Evolutionary conservation across 2,329 filamentous ascomycete species (phyloP).

Genomic region (Pseudogymnoascus sp.): DNA sequence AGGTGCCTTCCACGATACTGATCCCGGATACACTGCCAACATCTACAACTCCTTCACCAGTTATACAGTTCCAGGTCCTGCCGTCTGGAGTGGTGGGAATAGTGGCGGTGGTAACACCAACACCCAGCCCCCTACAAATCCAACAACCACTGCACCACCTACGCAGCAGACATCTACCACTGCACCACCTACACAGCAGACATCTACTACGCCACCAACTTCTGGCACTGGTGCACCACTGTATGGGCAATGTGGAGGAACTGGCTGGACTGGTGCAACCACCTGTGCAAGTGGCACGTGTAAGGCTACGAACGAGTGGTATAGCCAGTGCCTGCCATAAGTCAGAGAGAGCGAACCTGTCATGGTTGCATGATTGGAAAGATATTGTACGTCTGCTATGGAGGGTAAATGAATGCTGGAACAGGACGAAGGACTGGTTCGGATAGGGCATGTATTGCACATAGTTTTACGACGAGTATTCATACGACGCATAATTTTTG

Average conservation of each 20-base stretch:
- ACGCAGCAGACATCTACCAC: not conserved
- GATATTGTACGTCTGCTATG: not conserved
- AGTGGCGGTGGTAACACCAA: constrained; percentile 13
- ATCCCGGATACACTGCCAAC: constrained; percentile 19
- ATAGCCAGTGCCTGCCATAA: constrained; percentile 14
- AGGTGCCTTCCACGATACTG: constrained; percentile 21
- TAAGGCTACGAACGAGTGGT: constrained; percentile 16
- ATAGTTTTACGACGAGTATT: not conserved
- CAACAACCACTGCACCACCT: not conserved
- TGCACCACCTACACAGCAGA: not conserved
- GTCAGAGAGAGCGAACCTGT: not conserved
- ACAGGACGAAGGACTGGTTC: not conserved
- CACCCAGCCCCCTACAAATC: not conserved
- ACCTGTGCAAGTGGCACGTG: constrained; percentile 18
- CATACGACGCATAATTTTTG: no score
- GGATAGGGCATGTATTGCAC: not conserved
- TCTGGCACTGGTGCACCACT: constrained; percentile 1
- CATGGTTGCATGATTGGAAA: not conserved
- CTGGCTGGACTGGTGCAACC: constrained; percentile 17
- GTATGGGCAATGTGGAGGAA: constrained; percentile 21
- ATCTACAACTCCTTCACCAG: constrained; percentile 26
- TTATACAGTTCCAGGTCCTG: constrained; percentile 25
- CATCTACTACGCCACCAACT: not conserved
- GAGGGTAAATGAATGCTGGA: not conserved
- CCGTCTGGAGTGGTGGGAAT: constrained; percentile 21